Base-by-base conservation (phyloP, 2,329 filamentous ascomycete species). In the Clonostachys sp. region DNA sequence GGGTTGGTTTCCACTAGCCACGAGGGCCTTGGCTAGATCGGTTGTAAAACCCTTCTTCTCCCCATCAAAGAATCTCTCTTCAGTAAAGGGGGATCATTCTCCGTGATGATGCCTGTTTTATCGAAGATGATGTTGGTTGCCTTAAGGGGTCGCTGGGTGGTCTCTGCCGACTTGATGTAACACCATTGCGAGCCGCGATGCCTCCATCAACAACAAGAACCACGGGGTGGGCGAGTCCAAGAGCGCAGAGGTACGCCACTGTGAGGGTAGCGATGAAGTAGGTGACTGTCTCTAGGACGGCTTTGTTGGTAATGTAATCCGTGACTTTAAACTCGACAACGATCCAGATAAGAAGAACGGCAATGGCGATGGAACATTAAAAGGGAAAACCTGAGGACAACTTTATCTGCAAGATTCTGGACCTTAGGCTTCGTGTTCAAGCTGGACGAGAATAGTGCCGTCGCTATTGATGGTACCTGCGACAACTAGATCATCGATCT, bases 221-320 rank as follows among this genome's bases (percentile, higher is more conserved):
- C 79, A 85, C 84, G 0, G 83, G 83, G 0, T 86, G 81, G 2
- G 81, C 80, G 2, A 87, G 68, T 0, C 80, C 81, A 30, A 87
- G 74, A 1, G 82, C 83, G 49, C 82, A 86, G 3, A 83, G 83
- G 53, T 81, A 86, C 2, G 80, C 81, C 2, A 86, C 72, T 13
- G 78, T 73, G 3, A 85, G 67, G 0, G 78, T 77, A 4, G 81
- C 61, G 24, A 66, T 54, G 13, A 56, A 52, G 42, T 65, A 66
- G 0, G 63, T 68, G 33, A 63, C 56, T 9, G 64, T 62, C 6
- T 63, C 56, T 1, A 57, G 46, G 10, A 66, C 48, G 5, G 61
- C 53, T 20, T 57, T 52, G 0, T 54, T 58, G 1, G 50, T 41
- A 6, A 46, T 41, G 24, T 61, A 70, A 34, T 81, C 74, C 0